Evolutionary conservation across 371 early-diverging fungal genomes (phyloP), one percentile per base, ranked within the genome.

Genomic region (Funneliformis caledonium): DNA sequence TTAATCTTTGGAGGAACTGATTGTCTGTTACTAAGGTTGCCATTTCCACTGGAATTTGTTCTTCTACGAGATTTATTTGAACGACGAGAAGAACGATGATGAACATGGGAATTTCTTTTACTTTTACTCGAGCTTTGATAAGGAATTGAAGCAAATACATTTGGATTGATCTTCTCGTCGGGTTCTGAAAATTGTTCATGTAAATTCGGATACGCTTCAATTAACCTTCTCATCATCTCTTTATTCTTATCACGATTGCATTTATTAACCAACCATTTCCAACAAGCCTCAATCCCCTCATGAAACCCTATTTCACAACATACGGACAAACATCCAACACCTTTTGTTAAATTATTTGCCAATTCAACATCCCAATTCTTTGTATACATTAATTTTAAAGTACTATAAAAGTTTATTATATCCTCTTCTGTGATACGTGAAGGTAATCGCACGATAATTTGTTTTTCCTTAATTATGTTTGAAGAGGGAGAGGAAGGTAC

Each of bases 301-400:
- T 82, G 42, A 68, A 81, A 82, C n/a, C 76, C 82, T 26, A 82
- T 45, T n/a, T 82, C 82, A 31, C 70, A 48, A 59, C 82, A 82
- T 43, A 82, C 82, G 10, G 65, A 81, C 7, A 82, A 31, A 14
- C 81, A 81, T 4, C 82, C 82, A 6, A 82, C 82, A 0, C 82
- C 82, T 43, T 64, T 48, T 22, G 81, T 80, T 43, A 75, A 26
- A 52, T 76, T 56, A 62, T 62, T 76, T 19, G 75, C 75, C 6
- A 80, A 60, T 67, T 82, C 82, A 4, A 1, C 11, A 9, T 56
- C 45, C 72, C 81, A 82, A 16, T 64, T 70, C 26, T 82, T 82
- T 26, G 82, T 82, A n/a, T 82, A 82, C 83, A 82, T 59, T 47
- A 82, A 65, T 64, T 75, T 70, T 19, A 82, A 52, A 19, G 82